Evolutionary conservation across 1,284 basidiomycete species (phyloP).

Genomic region (Malassezia globosa): DNA sequence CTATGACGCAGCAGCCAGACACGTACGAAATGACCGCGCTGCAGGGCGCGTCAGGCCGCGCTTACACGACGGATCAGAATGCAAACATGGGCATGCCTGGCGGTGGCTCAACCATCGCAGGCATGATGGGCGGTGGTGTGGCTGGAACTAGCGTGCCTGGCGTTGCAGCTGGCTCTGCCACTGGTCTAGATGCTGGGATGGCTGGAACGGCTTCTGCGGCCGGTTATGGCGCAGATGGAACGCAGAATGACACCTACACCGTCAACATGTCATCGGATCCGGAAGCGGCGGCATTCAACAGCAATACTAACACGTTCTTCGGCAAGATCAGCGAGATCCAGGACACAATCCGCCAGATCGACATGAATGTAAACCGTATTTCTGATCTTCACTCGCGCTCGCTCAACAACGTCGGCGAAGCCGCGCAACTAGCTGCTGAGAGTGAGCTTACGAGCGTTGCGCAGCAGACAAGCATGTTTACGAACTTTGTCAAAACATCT

Average conservation of each 20-base stretch:
- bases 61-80: not conserved
- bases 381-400: slow-evolving; percentile 43
- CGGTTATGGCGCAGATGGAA: not conserved
- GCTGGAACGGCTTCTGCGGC: too few species aligned
- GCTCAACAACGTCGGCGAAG: slow-evolving; percentile 46
- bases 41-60: not conserved
- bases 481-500: slow-evolving; percentile 42
- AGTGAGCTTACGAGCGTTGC: slow-evolving; percentile 32
- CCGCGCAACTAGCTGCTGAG: slow-evolving; percentile 40
- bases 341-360: slow-evolving; percentile 42
- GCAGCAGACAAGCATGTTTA: slow-evolving; percentile 36
- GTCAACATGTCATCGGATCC: slow-evolving; percentile 10
- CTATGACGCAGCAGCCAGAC: not conserved
- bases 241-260: not conserved
- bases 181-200: slow-evolving; percentile 10
- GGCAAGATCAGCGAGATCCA: slow-evolving; percentile 38
- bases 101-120: too few species aligned
- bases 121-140: too few species aligned
- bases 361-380: slow-evolving; percentile 42
- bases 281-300: not conserved
- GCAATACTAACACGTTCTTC: slow-evolving; percentile 31
- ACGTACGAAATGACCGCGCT: slow-evolving; percentile 18
- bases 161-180: not conserved
- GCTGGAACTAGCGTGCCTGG: not conserved
- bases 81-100: not conserved